Percentiles rank a stretch among this genome's conserved stretches.
Conservation (phyloP, 768 basidiomycete species). For the Mycena amicta region DNA sequence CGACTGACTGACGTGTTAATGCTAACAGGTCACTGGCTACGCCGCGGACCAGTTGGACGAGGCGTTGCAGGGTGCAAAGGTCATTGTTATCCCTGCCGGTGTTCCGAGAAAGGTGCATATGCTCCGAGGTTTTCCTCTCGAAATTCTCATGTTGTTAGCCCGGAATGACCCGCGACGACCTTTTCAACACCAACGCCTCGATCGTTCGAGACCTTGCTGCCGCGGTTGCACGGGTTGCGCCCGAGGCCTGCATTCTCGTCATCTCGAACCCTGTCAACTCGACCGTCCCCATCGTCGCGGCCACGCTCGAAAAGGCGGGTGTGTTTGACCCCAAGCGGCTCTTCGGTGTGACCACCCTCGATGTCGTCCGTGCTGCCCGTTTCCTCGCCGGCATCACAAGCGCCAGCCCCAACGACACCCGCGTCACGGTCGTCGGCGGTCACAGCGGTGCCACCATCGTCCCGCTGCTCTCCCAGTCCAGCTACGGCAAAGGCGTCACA, state of each 20-base stretch:
- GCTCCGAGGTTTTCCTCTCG: constrained; percentile 1
- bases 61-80: constrained; percentile 87
- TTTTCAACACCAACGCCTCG: constrained; percentile 97
- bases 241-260: constrained; percentile 91
- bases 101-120: constrained; percentile 88
- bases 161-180: constrained; percentile 95
- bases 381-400: constrained; percentile 79
- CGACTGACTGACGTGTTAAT: constrained; percentile 15
- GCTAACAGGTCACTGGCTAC: constrained; percentile 69
- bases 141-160: constrained; percentile 55
- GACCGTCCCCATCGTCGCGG: constrained; percentile 96
- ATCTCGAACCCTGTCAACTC: constrained; percentile 99
- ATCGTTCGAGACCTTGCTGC: constrained; percentile 96
- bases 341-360: constrained; percentile 98
- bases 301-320: constrained; percentile 87
- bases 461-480: constrained; percentile 86
- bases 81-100: constrained; percentile 98
- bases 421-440: constrained; percentile 89
- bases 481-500: constrained; percentile 67
- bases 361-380: constrained; percentile 93
- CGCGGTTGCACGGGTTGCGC: constrained; percentile 82
- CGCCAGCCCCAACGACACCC: constrained; percentile 63
- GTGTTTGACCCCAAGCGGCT: constrained; percentile 87
- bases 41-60: constrained; percentile 85
- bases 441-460: constrained; percentile 98